phyloP scores from a whole-genome alignment of 257 asterid genomes.

The Galeopsis tetrahit region DNA sequence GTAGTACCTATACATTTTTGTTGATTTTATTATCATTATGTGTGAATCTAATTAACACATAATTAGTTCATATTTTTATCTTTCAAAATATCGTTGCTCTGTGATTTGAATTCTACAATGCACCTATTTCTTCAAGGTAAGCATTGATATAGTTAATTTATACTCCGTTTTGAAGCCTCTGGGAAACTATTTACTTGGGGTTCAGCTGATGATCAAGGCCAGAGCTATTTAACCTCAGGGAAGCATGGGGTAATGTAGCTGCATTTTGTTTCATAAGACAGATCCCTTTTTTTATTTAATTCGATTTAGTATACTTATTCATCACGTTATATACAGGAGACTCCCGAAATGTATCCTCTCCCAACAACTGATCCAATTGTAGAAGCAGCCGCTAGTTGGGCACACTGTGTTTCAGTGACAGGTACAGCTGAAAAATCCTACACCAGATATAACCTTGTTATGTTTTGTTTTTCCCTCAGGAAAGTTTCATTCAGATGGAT shows the following conservation, averaged over 20 bases:
- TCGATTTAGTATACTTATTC: constrained; percentile 37
- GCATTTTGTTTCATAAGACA: background rate
- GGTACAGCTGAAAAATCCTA: constrained; percentile 40
- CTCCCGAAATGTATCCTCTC: constrained; percentile 64
- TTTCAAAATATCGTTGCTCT: background rate
- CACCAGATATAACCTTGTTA: background rate
- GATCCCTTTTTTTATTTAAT: constrained; percentile 13
- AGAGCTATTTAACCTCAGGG: constrained; percentile 79
- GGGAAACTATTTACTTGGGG: constrained; percentile 82
- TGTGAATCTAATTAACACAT: background rate
- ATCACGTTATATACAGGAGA: constrained; percentile 46
- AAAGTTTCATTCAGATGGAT: background rate
- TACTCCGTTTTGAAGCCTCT: constrained; percentile 41
- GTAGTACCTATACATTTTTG: background rate
- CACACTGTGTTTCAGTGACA: constrained; percentile 72
- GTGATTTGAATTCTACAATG: background rate
- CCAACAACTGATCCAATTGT: constrained; percentile 56
- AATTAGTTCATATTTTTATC: background rate
- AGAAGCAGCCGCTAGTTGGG: constrained; percentile 87
- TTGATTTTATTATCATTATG: background rate
- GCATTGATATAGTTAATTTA: background rate
- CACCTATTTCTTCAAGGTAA: constrained; percentile 20
- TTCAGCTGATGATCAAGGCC: constrained; percentile 90
- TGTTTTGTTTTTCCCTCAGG: background rate
- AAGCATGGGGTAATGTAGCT: constrained; percentile 72